A percentile compares a stretch with the other conserved stretches of the same genome.
These are phyloP conservation scores for Ascoidea rubescens DNA, from an alignment of 805 yeast species.

Conservation along the genomic window DNA sequence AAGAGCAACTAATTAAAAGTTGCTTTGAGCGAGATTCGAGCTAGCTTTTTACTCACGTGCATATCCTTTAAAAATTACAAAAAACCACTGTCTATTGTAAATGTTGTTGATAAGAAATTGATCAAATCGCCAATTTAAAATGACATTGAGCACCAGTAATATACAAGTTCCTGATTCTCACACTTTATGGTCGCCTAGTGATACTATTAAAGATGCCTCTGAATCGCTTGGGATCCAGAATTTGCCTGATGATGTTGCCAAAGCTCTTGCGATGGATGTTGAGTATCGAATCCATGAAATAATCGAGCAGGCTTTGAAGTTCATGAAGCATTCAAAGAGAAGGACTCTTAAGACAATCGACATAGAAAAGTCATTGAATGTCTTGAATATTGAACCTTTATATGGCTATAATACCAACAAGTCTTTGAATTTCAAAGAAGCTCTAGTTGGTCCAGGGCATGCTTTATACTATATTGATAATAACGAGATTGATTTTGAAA, in stretches of 20 bases:
- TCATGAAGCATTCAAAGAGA: constrained; percentile 89
- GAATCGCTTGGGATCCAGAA: constrained; percentile 72
- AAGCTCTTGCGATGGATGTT: constrained; percentile 96
- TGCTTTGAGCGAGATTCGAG: too few relatives aligned
- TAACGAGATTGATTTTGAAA: constrained; percentile 86
- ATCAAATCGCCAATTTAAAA: too few relatives aligned
- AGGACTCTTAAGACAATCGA: constrained; percentile 71
- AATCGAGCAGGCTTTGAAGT: constrained; percentile 87
- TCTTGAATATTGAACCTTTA: constrained; percentile 86
- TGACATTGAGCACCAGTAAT: too few relatives aligned
- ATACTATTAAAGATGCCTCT: constrained; percentile 92
- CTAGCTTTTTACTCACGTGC: too few relatives aligned
- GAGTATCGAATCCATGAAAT: constrained; percentile 94
- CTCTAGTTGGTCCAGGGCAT: constrained; percentile 83
- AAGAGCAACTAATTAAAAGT: too few relatives aligned
- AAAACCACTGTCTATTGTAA: too few relatives aligned
- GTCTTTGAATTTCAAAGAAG: constrained; percentile 72
- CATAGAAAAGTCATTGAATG: constrained; percentile 66
- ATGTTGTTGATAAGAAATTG: too few relatives aligned
- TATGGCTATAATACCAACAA: constrained; percentile 65
- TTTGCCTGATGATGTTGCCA: constrained; percentile 84
- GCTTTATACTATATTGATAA: constrained; percentile 88
- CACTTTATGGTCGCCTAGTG: constrained; percentile 94
- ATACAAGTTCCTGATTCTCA: constrained; percentile 54
- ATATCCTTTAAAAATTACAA: too few relatives aligned